Base-by-base conservation (phyloP, 2,329 filamentous ascomycete species). In the Ascochyta pisi region DNA sequence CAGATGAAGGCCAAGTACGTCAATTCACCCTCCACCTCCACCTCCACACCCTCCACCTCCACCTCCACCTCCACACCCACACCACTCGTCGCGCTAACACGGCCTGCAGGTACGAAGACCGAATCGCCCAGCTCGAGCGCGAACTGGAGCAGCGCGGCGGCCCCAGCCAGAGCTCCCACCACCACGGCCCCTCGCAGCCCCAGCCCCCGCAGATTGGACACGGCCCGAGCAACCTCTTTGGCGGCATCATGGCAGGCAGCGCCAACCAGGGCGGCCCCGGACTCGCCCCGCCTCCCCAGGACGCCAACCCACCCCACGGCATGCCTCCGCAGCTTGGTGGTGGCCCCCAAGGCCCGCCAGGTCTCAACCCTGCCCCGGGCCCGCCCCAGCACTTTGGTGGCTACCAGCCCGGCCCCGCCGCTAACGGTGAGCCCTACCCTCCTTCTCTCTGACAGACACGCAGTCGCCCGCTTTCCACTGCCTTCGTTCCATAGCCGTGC, bases 201-300 rank as follows among this genome's bases (percentile, higher is more conserved):
- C 90, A 90, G 58, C 94, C 95, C 33, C 93, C 88, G 33, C 81
- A 91, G 45, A 90, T 98, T 65, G 91, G 92, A 26, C 90, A 96
- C 71, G 93, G 94, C 24, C 87, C 87, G 52, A 94, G 90, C 74
- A 95, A 96, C 71, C 84, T 98, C 37, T 98, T 99, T 73, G 92
- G 92, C 65, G 92, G 92, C 53, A 96, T 98, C 73, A 98, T 99
- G 91, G 87, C 93, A 52, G 94, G 94, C 63, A 87, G 88, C 76
- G 87, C 85, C 60, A 90, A 89, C 68, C 92, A 94, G 79, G 90
- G 89, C 68, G 92, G 90, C 58, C 90, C 92, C 61, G 91, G 91
- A 58, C 88, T 96, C 66, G 92, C 92, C 2, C 80, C 79, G 62
- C 90, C 90, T 61, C 82, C 82, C 58, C 85, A 86, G 76, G 82